phyloP scores from a whole-genome alignment of 179 eudicot genomes.

The Heliamphora pulchella region DNA sequence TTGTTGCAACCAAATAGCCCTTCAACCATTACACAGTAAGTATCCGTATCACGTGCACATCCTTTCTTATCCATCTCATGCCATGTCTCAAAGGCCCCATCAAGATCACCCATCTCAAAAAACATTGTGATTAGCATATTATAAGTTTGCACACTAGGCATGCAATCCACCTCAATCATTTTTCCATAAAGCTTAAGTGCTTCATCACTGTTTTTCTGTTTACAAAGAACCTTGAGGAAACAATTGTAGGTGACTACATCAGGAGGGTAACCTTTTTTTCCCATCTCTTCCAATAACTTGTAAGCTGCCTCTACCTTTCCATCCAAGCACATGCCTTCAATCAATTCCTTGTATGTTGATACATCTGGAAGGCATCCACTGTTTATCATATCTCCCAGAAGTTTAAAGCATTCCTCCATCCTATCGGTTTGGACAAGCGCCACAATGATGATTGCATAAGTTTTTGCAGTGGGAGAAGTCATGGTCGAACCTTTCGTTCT shows the following conservation, averaged over 20 bases:
- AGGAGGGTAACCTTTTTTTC: conserved; percentile 73
- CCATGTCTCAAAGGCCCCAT: conserved; percentile 77
- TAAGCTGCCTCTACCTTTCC: conserved; percentile 71
- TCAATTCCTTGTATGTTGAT: conserved; percentile 73
- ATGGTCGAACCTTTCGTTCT: conserved; percentile 42
- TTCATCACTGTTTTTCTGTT: conserved; percentile 52
- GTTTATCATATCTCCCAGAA: conserved; percentile 61
- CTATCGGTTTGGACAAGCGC: conserved; percentile 54
- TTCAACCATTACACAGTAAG: conserved; percentile 80
- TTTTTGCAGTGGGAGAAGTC: conserved; percentile 78
- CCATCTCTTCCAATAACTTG: conserved; percentile 70
- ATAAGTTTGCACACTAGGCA: conserved; percentile 82
- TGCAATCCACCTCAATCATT: conserved; percentile 57
- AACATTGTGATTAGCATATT: conserved; percentile 79
- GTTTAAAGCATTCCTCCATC: conserved; percentile 55
- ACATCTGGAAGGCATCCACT: conserved; percentile 94
- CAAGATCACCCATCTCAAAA: conserved; percentile 51
- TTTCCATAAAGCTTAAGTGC: conserved; percentile 53
- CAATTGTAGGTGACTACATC: conserved; percentile 92
- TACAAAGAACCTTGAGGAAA: conserved; percentile 88
- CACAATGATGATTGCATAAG: conserved; percentile 68
- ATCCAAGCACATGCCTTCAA: conserved; percentile 73
- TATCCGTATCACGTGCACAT: conserved; percentile 53
- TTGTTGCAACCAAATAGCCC: conserved; percentile 64
- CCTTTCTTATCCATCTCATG: conserved; percentile 62